A percentile compares a stretch with the other conserved stretches of the same genome.
These are phyloP conservation scores for Aspergillus piperis DNA, from an alignment of 2,329 filamentous ascomycete genomes.

Conservation along the genomic window DNA sequence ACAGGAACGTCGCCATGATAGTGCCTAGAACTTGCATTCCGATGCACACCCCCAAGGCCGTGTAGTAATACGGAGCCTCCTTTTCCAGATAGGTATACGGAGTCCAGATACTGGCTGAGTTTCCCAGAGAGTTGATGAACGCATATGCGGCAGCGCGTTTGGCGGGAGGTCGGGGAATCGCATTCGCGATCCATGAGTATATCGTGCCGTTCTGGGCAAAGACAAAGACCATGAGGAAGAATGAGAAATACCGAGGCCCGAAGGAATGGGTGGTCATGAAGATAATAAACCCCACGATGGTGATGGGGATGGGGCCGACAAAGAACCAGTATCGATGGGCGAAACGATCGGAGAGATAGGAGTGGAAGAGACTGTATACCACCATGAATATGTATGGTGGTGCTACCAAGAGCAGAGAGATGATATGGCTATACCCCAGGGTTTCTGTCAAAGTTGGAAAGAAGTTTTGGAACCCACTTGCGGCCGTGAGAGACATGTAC, in stretches of 20 bases:
- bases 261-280: constrained; percentile 57
- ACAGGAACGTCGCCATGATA: constrained; percentile 39
- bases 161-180: constrained; percentile 55
- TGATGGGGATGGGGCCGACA: constrained; percentile 54
- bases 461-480: constrained; percentile 59
- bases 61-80: constrained; percentile 43
- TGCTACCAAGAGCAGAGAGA: constrained; percentile 55
- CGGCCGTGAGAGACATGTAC: constrained; percentile 53
- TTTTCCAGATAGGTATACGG: constrained; percentile 50
- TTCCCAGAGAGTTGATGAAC: constrained; percentile 58
- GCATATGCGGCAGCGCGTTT: constrained; percentile 58
- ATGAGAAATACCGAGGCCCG: constrained; percentile 56
- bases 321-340: constrained; percentile 56
- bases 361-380: constrained; percentile 49
- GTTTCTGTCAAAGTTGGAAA: constrained; percentile 55
- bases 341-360: constrained; percentile 47
- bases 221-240: constrained; percentile 60
- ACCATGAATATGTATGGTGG: constrained; percentile 59
- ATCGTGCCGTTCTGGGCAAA: constrained; percentile 57
- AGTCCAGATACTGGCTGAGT: constrained; percentile 56
- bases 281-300: constrained; percentile 54
- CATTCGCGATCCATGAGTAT: constrained; percentile 54
- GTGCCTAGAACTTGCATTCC: constrained; percentile 41
- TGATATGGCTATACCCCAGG: constrained; percentile 46
- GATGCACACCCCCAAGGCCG: constrained; percentile 47